A percentile compares a stretch with the other conserved stretches of the same genome.
Evolutionary conservation across 2,329 filamentous ascomycete species (phyloP).

Genomic region (Cladophialophora bantiana): DNA sequence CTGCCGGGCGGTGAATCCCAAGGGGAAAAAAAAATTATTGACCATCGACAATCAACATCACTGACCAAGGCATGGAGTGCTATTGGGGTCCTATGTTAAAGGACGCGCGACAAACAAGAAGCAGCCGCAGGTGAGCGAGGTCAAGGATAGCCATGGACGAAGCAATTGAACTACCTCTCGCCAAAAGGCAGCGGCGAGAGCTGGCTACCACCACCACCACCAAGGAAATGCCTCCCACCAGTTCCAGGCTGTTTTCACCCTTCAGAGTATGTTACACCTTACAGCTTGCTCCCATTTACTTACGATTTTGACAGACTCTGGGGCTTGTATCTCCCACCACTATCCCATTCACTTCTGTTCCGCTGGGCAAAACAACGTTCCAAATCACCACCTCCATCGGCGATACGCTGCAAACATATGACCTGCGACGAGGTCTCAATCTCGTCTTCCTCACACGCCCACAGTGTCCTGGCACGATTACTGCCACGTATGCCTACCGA

Average conservation of each 20-base stretch:
- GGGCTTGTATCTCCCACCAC: slow-evolving; percentile 89
- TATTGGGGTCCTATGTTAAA: background rate
- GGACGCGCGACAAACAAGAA: background rate
- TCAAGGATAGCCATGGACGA: slow-evolving; percentile 29
- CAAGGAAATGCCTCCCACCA: slow-evolving; percentile 53
- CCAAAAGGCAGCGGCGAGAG: slow-evolving; percentile 77
- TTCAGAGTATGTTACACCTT: slow-evolving; percentile 72
- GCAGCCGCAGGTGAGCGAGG: slow-evolving; percentile 10
- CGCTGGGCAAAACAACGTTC: slow-evolving; percentile 91
- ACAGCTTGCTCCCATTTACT: background rate
- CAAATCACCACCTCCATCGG: slow-evolving; percentile 97
- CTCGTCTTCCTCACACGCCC: slow-evolving; percentile 93
- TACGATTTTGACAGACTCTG: slow-evolving; percentile 69
- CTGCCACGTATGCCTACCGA: slow-evolving; percentile 86
- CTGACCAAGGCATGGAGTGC: background rate
- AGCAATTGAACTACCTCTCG: slow-evolving; percentile 61
- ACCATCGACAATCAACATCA: background rate
- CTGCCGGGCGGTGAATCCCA: slow-evolving; percentile 21
- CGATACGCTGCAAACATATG: slow-evolving; percentile 90
- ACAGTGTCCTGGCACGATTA: slow-evolving; percentile 84
- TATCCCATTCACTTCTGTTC: slow-evolving; percentile 88
- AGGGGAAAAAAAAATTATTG: slow-evolving; percentile 1
- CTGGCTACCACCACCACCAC: slow-evolving; percentile 42
- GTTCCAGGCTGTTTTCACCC: slow-evolving; percentile 88
- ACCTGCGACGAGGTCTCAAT: slow-evolving; percentile 86